Conservation (phyloP, 1,284 basidiomycete genomes). For the Malassezia pachydermatis region DNA sequence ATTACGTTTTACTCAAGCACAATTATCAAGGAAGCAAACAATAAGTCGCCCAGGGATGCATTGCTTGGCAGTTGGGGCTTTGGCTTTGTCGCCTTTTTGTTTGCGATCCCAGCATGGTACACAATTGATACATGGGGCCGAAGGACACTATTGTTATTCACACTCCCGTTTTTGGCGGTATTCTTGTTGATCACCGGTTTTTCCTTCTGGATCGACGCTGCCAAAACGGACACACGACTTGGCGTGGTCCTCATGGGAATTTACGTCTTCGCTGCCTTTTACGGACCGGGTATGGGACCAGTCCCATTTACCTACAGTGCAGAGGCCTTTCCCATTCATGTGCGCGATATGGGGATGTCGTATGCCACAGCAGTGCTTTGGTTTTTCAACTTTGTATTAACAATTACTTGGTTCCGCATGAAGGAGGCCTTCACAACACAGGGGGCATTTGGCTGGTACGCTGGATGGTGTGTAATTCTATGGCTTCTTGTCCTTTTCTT, state of each 20-base stretch:
- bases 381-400: slow-evolving; percentile 30
- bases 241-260: slow-evolving; percentile 45
- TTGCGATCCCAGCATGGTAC: slow-evolving; percentile 34
- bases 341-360: slow-evolving; percentile 63
- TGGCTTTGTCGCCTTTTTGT: slow-evolving; percentile 37
- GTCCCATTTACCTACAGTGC: slow-evolving; percentile 63
- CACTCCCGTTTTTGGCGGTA: slow-evolving; percentile 33
- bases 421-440: slow-evolving; percentile 21
- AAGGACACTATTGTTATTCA: slow-evolving; percentile 29
- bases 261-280: slow-evolving; percentile 59
- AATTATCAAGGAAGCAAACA: slow-evolving; percentile 8
- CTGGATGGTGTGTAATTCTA: slow-evolving; percentile 28
- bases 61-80: slow-evolving; percentile 38
- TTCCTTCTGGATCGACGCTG: slow-evolving; percentile 50
- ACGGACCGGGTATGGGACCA: slow-evolving; percentile 66
- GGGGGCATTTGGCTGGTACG: slow-evolving; percentile 33
- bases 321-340: slow-evolving; percentile 54
- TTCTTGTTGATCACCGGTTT: slow-evolving; percentile 39
- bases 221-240: slow-evolving; percentile 21
- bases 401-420: slow-evolving; percentile 36
- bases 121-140: slow-evolving; percentile 41
- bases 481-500: slow-evolving; percentile 49
- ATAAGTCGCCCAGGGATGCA: slow-evolving; percentile 12
- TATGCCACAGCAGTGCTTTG: slow-evolving; percentile 35
- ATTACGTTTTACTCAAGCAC: slow-evolving; percentile 29